phyloP scores from a whole-genome alignment of 768 basidiomycete species.

The Trametes sanguinea region DNA sequence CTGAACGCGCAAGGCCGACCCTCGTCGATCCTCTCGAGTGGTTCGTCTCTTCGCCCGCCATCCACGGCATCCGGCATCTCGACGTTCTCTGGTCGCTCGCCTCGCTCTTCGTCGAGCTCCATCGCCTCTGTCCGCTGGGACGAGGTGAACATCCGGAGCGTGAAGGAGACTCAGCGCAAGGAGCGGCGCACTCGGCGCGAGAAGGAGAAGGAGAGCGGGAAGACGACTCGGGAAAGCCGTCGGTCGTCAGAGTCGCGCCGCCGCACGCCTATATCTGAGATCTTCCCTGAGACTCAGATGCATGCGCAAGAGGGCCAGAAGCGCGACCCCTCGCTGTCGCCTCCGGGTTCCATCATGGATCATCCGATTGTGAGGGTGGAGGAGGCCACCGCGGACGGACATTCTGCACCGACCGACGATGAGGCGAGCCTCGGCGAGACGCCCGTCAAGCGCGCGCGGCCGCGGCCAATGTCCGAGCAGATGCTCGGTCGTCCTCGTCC shows the following conservation, averaged over 20 bases:
- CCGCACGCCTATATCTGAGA: constrained; percentile 54
- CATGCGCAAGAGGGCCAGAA: constrained; percentile 8
- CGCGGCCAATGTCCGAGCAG: constrained; percentile 68
- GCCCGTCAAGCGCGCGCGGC: constrained; percentile 44
- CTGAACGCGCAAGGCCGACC: constrained; percentile 38
- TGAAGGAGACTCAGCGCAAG: constrained; percentile 43
- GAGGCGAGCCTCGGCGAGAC: constrained; percentile 31
- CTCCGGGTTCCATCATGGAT: constrained; percentile 12
- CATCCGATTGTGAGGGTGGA: constrained; percentile 45
- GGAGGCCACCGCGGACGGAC: constrained; percentile 56
- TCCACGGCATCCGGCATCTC: constrained; percentile 45
- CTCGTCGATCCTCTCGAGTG: constrained; percentile 42
- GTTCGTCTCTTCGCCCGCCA: constrained; percentile 50
- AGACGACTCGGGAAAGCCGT: constrained; percentile 43
- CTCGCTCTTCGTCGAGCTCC: constrained; percentile 34
- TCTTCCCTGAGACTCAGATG: constrained; percentile 53
- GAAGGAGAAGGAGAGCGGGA: constrained; percentile 25
- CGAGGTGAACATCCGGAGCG: constrained; percentile 49
- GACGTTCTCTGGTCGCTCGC: constrained; percentile 44
- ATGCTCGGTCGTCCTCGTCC: constrained; percentile 51
- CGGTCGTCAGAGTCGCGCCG: constrained; percentile 52
- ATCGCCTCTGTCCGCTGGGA: constrained; percentile 52
- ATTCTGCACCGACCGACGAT: constrained; percentile 29
- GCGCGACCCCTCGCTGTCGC: constrained; percentile 16
- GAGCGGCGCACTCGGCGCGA: constrained; percentile 37